These are phyloP conservation scores for Kockiozyma suomiensis DNA, from an alignment of 805 yeast species.

Conservation along the genomic window DNA sequence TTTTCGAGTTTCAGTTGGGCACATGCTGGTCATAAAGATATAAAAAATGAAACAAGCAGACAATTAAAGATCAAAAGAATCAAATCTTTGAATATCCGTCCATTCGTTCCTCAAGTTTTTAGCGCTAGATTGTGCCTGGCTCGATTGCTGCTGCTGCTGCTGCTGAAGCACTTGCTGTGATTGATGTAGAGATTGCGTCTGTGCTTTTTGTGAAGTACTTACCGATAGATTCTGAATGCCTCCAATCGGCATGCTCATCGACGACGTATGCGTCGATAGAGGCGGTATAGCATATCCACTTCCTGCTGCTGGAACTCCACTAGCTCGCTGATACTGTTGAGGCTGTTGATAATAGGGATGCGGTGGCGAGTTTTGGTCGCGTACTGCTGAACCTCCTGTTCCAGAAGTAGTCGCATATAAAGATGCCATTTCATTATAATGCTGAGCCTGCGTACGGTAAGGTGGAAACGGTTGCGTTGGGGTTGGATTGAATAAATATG, in stretches of 20 bases:
- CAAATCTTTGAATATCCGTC: constrained; percentile 5
- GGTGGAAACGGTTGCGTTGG: constrained; percentile 12
- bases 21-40: neutral
- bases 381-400: neutral
- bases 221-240: neutral
- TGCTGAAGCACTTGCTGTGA: neutral
- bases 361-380: neutral
- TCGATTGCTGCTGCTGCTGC: neutral
- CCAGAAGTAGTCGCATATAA: constrained; percentile 1
- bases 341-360: neutral
- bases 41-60: neutral
- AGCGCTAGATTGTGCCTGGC: neutral
- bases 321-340: neutral
- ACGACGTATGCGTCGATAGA: neutral
- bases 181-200: neutral
- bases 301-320: neutral
- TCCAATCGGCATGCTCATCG: neutral
- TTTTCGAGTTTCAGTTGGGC: neutral
- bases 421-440: constrained; percentile 8
- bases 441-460: constrained; percentile 12
- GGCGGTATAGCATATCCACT: constrained; percentile 5
- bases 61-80: constrained; percentile 1
- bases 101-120: neutral
- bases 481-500: constrained; percentile 2
- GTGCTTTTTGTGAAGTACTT: neutral